Conservation (phyloP, 1,284 basidiomycete genomes). For the Pseudozyma tsukubaensis region DNA sequence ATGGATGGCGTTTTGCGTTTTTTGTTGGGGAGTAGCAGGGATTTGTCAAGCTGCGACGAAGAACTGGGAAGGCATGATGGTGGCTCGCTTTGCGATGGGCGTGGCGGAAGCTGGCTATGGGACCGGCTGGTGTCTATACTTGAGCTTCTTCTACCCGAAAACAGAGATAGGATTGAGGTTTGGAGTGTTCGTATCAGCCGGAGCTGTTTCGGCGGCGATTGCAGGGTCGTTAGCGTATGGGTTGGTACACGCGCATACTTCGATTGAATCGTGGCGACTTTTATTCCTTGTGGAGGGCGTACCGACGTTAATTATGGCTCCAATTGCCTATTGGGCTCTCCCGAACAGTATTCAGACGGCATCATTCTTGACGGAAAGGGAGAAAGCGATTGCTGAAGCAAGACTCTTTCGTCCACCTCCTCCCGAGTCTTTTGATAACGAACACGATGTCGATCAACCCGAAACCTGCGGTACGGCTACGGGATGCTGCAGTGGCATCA, state of each 20-base stretch:
- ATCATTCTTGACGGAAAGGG: slow-evolving; percentile 52
- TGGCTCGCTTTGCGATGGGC: slow-evolving; percentile 57
- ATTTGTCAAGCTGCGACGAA: slow-evolving; percentile 56
- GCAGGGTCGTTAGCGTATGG: slow-evolving; percentile 64
- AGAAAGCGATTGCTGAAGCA: slow-evolving; percentile 57
- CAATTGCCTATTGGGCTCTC: slow-evolving; percentile 53
- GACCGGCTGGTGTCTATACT: slow-evolving; percentile 58
- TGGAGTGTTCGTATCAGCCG: slow-evolving; percentile 42
- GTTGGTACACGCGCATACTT: slow-evolving; percentile 49
- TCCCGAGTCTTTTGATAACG: slow-evolving; percentile 4
- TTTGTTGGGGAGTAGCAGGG: slow-evolving; percentile 56
- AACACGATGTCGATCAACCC: background rate
- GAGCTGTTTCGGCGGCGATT: slow-evolving; percentile 43
- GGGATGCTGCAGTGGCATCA: slow-evolving; percentile 4
- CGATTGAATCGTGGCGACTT: slow-evolving; percentile 53
- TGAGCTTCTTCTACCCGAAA: slow-evolving; percentile 62
- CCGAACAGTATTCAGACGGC: slow-evolving; percentile 57
- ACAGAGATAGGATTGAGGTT: slow-evolving; percentile 64
- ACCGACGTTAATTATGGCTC: slow-evolving; percentile 56
- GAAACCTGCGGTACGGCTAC: too few relatives aligned
- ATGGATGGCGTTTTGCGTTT: slow-evolving; percentile 54
- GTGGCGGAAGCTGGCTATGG: slow-evolving; percentile 60
- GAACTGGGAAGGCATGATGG: slow-evolving; percentile 59
- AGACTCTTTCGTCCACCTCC: slow-evolving; percentile 48
- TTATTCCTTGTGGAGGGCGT: slow-evolving; percentile 64